phyloP scores from a whole-genome alignment of 1,284 basidiomycete species.

The Polyporus tsugae region DNA sequence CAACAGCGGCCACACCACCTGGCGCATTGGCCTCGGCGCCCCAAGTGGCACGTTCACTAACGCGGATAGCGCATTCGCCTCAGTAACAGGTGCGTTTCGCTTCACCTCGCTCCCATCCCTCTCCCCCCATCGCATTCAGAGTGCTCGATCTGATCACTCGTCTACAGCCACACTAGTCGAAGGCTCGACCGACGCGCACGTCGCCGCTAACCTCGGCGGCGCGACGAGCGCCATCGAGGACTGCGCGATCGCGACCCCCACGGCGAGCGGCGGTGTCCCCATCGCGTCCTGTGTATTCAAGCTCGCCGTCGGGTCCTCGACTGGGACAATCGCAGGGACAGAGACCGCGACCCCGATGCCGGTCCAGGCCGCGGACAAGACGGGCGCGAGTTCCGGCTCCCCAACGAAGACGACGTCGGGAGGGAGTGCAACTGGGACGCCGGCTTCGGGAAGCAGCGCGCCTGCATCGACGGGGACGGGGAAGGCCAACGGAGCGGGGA shows the following conservation, averaged over 20 bases:
- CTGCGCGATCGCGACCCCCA: neutral
- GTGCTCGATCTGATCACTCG: slow-evolving; percentile 1
- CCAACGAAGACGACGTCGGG: neutral
- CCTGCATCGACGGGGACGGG: neutral
- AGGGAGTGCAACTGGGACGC: too few species aligned
- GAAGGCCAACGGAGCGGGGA: neutral
- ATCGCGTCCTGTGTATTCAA: neutral
- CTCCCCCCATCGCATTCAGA: neutral
- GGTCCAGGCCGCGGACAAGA: neutral
- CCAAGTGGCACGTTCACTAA: slow-evolving; percentile 41
- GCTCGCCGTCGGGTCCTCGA: neutral
- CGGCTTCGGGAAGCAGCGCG: neutral
- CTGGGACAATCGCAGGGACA: neutral
- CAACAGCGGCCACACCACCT: slow-evolving; percentile 45
- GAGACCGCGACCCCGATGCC: neutral
- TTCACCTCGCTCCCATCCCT: neutral
- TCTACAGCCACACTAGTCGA: slow-evolving; percentile 37
- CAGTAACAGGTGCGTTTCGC: neutral
- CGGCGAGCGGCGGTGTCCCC: neutral
- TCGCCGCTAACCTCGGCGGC: neutral
- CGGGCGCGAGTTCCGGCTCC: neutral
- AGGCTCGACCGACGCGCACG: slow-evolving; percentile 32
- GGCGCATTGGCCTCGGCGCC: slow-evolving; percentile 45
- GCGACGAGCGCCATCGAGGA: neutral
- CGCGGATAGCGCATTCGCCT: slow-evolving; percentile 36